These are phyloP conservation scores for Heterobasidion annosum DNA, from an alignment of 1,284 basidiomycete species.

Conservation along the genomic window DNA sequence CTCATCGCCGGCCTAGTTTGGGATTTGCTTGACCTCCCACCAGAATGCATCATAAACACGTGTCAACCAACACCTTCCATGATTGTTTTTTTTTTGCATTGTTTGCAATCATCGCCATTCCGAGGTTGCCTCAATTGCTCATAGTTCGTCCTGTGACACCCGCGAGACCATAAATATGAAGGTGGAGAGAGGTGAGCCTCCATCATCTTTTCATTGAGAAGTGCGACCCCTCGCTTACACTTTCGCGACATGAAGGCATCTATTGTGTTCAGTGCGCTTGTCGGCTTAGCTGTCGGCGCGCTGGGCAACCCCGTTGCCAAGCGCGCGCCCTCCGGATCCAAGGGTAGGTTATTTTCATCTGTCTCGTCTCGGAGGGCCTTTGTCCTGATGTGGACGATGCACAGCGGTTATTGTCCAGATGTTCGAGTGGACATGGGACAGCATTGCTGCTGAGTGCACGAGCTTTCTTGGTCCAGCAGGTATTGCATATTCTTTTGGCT, in stretches of 20 bases:
- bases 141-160: neutral
- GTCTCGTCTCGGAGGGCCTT: neutral
- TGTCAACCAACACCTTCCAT: neutral
- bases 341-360: neutral
- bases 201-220: neutral
- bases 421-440: constrained; percentile 34
- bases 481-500: constrained; percentile 1
- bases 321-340: neutral
- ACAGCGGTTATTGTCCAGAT: constrained; percentile 20
- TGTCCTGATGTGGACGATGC: neutral
- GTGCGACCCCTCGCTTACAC: neutral
- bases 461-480: constrained; percentile 55
- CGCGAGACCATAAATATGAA: neutral
- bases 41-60: neutral
- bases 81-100: neutral
- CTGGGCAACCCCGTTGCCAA: neutral
- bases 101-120: neutral
- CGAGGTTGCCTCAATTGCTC: neutral
- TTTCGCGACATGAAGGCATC: neutral
- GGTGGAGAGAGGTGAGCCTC: neutral
- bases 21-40: neutral
- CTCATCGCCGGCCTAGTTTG: neutral
- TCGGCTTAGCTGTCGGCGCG: neutral
- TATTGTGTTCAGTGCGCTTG: neutral
- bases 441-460: constrained; percentile 54